Conservation (phyloP, 805 yeast genomes). For the Dipodascopsis tothii region DNA sequence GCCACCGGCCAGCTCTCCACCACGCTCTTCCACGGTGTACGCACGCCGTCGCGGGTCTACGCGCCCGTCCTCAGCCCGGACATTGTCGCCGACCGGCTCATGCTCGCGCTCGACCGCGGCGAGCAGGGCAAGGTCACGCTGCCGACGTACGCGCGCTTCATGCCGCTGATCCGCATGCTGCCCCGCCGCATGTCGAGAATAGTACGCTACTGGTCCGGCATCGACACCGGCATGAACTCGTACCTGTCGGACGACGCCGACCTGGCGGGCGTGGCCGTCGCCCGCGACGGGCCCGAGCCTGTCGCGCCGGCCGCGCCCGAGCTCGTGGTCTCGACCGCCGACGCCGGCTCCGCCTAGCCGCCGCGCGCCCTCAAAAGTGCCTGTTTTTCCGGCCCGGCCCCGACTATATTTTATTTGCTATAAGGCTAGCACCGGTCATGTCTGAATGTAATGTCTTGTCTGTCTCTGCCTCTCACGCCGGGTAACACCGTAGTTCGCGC, state of each 20-base stretch:
- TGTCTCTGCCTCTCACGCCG: too few relatives aligned
- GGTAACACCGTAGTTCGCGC: too few relatives aligned
- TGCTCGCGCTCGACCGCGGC: slow-evolving; percentile 53
- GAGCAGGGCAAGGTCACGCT: slow-evolving; percentile 59
- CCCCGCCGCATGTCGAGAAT: slow-evolving; percentile 64
- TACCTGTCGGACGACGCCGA: slow-evolving; percentile 1
- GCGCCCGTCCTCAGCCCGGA: slow-evolving; percentile 77
- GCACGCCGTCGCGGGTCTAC: slow-evolving; percentile 60
- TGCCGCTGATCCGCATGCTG: slow-evolving; percentile 62
- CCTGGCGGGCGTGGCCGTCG: too few relatives aligned
- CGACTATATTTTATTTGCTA: too few relatives aligned
- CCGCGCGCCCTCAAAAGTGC: too few relatives aligned
- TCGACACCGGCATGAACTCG: slow-evolving; percentile 40
- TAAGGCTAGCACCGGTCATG: too few relatives aligned
- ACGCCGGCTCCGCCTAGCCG: too few relatives aligned
- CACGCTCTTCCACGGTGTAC: slow-evolving; percentile 59
- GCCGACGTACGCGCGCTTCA: slow-evolving; percentile 67
- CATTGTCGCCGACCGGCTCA: slow-evolving; percentile 54
- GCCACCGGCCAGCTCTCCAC: slow-evolving; percentile 86
- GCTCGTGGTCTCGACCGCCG: too few relatives aligned
- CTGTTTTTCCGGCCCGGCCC: too few relatives aligned
- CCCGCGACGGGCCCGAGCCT: too few relatives aligned
- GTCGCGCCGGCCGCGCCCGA: too few relatives aligned
- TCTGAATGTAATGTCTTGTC: too few relatives aligned
- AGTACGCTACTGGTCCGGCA: slow-evolving; percentile 53